Evolutionary conservation across 129 eudicot genomes (phyloP).

Genomic region (Ambrosia trifida): DNA sequence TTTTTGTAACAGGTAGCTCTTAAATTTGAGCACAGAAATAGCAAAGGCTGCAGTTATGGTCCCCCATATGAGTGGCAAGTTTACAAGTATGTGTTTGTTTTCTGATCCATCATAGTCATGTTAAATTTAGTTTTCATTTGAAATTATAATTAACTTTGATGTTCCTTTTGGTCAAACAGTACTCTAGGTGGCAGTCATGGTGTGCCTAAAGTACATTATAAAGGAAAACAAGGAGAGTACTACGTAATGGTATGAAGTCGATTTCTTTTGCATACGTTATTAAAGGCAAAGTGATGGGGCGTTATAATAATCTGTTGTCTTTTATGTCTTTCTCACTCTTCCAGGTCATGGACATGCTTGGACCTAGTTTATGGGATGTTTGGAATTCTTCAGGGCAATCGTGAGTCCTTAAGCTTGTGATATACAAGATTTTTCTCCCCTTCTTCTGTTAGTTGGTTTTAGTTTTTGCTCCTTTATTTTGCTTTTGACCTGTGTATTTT

Average conservation of each 20-base stretch:
- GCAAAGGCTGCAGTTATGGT: slow-evolving; percentile 89
- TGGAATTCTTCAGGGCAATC: slow-evolving; percentile 85
- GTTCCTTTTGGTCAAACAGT: slow-evolving; percentile 38
- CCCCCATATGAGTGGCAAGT: slow-evolving; percentile 96
- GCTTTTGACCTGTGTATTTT: slow-evolving; percentile 1
- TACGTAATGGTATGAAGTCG: slow-evolving; percentile 68
- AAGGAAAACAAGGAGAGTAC: slow-evolving; percentile 88
- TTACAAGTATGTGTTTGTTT: slow-evolving; percentile 58
- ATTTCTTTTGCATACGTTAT: slow-evolving; percentile 16
- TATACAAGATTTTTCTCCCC: neutral
- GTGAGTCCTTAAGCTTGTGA: slow-evolving; percentile 47
- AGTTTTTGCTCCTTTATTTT: slow-evolving; percentile 10
- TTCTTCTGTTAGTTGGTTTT: neutral
- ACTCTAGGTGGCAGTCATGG: slow-evolving; percentile 89
- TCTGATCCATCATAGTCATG: neutral
- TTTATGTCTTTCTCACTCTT: slow-evolving; percentile 16
- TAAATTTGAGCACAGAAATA: slow-evolving; percentile 78
- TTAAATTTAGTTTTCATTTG: neutral
- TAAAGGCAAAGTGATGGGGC: slow-evolving; percentile 37
- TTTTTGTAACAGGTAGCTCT: slow-evolving; percentile 59
- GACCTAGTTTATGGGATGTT: slow-evolving; percentile 91
- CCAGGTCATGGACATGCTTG: slow-evolving; percentile 93
- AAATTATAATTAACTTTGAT: neutral
- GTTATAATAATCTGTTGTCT: neutral
- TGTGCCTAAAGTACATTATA: slow-evolving; percentile 81